A percentile compares a stretch with the other conserved stretches of the same genome.
These are phyloP conservation scores for Saccharomyces pastorianus DNA, from an alignment of 1,139 yeast species.

Conservation along the genomic window DNA sequence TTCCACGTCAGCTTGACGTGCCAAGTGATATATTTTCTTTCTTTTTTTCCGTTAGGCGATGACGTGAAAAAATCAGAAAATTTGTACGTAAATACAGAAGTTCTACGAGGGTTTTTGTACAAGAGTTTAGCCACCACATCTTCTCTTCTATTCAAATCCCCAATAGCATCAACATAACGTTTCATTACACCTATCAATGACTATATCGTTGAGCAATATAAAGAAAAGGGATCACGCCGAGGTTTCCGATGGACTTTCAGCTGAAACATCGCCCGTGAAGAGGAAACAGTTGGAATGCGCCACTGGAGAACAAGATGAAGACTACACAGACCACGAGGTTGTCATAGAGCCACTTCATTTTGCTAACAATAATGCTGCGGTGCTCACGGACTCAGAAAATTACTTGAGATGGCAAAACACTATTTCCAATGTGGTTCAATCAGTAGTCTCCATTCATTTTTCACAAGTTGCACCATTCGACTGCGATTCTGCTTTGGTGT, in stretches of 20 bases:
- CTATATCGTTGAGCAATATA: background rate
- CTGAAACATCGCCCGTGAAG: background rate
- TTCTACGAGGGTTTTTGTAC: background rate
- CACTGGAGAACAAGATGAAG: background rate
- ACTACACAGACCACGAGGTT: background rate
- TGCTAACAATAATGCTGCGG: background rate
- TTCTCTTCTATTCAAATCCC: background rate
- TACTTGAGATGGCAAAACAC: constrained; percentile 65
- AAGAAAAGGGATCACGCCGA: constrained; percentile 1
- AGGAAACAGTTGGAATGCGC: background rate
- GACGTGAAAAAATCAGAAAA: background rate
- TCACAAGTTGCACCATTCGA: constrained; percentile 83
- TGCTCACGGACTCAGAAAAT: constrained; percentile 16
- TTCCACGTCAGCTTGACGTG: background rate
- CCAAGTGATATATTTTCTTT: background rate
- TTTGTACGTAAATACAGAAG: background rate
- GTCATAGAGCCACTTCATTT: background rate
- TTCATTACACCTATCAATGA: background rate
- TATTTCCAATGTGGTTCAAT: constrained; percentile 70
- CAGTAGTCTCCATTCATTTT: constrained; percentile 85
- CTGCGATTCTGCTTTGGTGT: constrained; percentile 70
- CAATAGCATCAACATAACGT: background rate
- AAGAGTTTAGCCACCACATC: background rate
- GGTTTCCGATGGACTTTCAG: background rate
- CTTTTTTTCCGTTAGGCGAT: background rate